Conservation (phyloP, 1,284 basidiomycete genomes). For the Moesziomyces parantarcticus region DNA sequence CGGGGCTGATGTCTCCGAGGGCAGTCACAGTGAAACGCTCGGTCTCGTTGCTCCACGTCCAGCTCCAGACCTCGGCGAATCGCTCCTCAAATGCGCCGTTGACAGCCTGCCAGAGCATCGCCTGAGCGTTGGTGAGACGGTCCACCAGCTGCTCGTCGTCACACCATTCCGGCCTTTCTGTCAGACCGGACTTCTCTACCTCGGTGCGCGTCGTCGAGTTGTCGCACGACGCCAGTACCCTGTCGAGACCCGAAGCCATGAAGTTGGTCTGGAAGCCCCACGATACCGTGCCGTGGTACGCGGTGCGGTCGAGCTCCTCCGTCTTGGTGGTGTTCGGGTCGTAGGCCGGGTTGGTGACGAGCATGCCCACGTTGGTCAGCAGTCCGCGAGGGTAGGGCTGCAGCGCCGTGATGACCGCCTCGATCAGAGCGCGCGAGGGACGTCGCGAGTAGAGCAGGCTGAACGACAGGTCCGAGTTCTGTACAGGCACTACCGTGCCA, state of each 20-base stretch:
- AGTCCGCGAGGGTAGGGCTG: slow-evolving; percentile 70
- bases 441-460: slow-evolving; percentile 69
- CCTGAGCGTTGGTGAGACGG: slow-evolving; percentile 67
- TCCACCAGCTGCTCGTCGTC: slow-evolving; percentile 64
- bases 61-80: slow-evolving; percentile 46
- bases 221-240: slow-evolving; percentile 69
- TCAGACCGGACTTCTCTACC: slow-evolving; percentile 36
- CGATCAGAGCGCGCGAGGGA: slow-evolving; percentile 65
- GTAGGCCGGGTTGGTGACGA: slow-evolving; percentile 71
- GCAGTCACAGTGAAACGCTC: slow-evolving; percentile 25
- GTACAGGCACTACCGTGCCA: slow-evolving; percentile 50
- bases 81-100: slow-evolving; percentile 64
- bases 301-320: slow-evolving; percentile 68
- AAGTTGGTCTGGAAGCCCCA: slow-evolving; percentile 71
- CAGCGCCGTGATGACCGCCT: slow-evolving; percentile 69
- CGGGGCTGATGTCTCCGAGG: slow-evolving; percentile 47
- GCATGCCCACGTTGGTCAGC: slow-evolving; percentile 71
- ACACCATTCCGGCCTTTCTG: slow-evolving; percentile 68
- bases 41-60: slow-evolving; percentile 33
- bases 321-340: slow-evolving; percentile 69
- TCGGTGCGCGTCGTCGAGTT: slow-evolving; percentile 39
- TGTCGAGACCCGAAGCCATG: slow-evolving; percentile 70
- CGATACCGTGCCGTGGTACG: slow-evolving; percentile 71
- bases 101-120: slow-evolving; percentile 69
- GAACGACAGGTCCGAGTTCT: slow-evolving; percentile 70